Evolutionary conservation across 2,329 filamentous ascomycete genomes (phyloP), one percentile per base, ranked within the genome.

Genomic region (Calonectria naviculata): DNA sequence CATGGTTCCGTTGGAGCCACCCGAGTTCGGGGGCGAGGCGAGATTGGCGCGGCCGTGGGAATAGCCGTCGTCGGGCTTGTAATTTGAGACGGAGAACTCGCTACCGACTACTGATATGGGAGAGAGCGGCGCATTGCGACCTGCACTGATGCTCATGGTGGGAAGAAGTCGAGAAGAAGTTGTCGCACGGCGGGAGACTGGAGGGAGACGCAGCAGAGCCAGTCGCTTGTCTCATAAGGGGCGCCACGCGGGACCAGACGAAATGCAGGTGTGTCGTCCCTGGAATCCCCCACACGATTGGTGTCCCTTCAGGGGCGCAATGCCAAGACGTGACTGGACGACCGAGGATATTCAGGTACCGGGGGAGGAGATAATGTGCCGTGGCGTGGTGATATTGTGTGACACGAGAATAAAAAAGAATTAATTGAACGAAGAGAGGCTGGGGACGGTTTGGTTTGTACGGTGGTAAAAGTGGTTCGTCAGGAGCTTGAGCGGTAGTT

Each of bases 31-130:
- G 77, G 93, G 93, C 73, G 93, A 93, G 79, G 88, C 88, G 75
- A 93, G 88, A 75, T 91, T 89, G 75, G 88, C 87, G 77, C 87
- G 90, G 84, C 81, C 87, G 82, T 82, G 89, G 80, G 80, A 89
- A 66, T 88, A 83, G 73, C 85, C 86, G 82, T 89, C 85, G 81
- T 86, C 87, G 80, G 73, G 85, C 85, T 74, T 91, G 83, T 94
- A 94, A 80, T 91, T 91, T 74, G 90, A 89, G 78, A 92, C 88
- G 60, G 93, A 93, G 92, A 93, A 97, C 82, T 97, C 94, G 87
- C 92, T 95, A 82, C 93, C 94, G 83, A 93, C 92, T 88, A 94
- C 86, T 85, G 94, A 97, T 83, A 95, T 89, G 81, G 94, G 94
- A 81, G 94, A 95, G 83, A 95, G 88, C 81, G 93, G 92, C 85